A percentile compares a stretch with the other conserved stretches of the same genome.
Conservation (phyloP, 2,329 filamentous ascomycete species). For the Talaromyces sp. region DNA sequence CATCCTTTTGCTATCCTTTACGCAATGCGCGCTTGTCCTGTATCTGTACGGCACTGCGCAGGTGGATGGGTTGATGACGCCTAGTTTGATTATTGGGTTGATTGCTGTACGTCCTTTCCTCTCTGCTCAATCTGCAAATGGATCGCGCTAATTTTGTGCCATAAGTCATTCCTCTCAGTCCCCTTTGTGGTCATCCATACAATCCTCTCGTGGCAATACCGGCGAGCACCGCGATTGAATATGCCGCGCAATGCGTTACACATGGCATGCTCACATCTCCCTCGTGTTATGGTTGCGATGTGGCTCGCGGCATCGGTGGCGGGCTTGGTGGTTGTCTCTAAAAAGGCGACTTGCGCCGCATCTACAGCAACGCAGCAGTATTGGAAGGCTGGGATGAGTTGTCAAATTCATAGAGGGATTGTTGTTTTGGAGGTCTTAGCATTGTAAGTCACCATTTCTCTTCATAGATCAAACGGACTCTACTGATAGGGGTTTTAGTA, state of each 20-base stretch:
- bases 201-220: constrained; percentile 42
- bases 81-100: constrained; percentile 38
- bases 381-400: constrained; percentile 40
- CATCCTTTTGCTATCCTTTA: constrained; percentile 36
- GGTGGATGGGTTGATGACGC: constrained; percentile 41
- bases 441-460: constrained; percentile 31
- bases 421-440: constrained; percentile 37
- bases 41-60: constrained; percentile 35
- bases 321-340: constrained; percentile 38
- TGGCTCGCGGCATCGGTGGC: constrained; percentile 41
- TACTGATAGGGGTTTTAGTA: constrained; percentile 25
- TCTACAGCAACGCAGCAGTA: constrained; percentile 28
- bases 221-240: constrained; percentile 32
- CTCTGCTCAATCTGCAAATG: too few species aligned
- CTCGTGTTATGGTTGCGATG: constrained; percentile 36
- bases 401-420: constrained; percentile 36
- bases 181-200: constrained; percentile 39
- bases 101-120: constrained; percentile 30
- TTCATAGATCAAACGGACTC: too few species aligned
- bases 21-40: constrained; percentile 35
- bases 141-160: neutral
- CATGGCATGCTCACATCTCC: constrained; percentile 36
- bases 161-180: constrained; percentile 38
- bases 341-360: constrained; percentile 36
- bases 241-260: constrained; percentile 34